Evolutionary conservation across 495 filamentous ascomycete genomes (phyloP).

Genomic region (Penicillium canescens): DNA sequence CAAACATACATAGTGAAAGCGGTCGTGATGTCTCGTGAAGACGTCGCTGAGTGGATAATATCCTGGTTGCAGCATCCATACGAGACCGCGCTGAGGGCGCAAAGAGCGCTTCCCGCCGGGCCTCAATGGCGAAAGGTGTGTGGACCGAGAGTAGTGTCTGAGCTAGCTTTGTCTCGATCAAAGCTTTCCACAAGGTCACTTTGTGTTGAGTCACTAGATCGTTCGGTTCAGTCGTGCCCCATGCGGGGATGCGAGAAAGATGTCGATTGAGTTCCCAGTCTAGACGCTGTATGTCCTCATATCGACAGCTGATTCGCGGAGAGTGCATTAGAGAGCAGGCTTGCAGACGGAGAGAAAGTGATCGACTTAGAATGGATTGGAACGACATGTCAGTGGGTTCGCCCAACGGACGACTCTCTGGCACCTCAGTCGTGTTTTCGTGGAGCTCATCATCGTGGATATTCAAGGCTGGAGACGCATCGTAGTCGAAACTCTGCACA

Average conservation of each 20-base stretch:
- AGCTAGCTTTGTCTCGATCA: constrained; percentile 38
- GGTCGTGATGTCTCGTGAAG: constrained; percentile 33
- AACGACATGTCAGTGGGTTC: constrained; percentile 44
- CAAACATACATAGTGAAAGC: constrained; percentile 39
- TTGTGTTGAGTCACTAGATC: constrained; percentile 32
- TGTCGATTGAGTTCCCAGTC: constrained; percentile 42
- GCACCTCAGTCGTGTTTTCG: constrained; percentile 37
- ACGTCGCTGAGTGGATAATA: constrained; percentile 38
- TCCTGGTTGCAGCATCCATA: constrained; percentile 40
- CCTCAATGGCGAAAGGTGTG: constrained; percentile 46
- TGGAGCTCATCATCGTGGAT: constrained; percentile 45
- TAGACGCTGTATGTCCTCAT: constrained; percentile 44
- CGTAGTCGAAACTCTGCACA: constrained; percentile 55
- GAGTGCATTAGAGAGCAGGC: constrained; percentile 43
- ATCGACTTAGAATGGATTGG: constrained; percentile 30
- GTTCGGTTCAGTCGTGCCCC: constrained; percentile 23
- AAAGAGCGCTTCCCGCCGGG: constrained; percentile 36
- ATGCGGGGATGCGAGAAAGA: constrained; percentile 37
- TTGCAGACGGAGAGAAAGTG: constrained; percentile 39
- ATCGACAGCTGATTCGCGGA: constrained; percentile 42
- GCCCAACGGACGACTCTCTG: constrained; percentile 23
- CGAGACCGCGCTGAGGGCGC: constrained; percentile 40
- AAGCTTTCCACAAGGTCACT: constrained; percentile 30
- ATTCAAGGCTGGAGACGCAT: constrained; percentile 55
- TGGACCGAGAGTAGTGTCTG: constrained; percentile 41